These are phyloP conservation scores for Boletus insuetus DNA, from an alignment of 768 basidiomycete genomes.

Conservation along the genomic window DNA sequence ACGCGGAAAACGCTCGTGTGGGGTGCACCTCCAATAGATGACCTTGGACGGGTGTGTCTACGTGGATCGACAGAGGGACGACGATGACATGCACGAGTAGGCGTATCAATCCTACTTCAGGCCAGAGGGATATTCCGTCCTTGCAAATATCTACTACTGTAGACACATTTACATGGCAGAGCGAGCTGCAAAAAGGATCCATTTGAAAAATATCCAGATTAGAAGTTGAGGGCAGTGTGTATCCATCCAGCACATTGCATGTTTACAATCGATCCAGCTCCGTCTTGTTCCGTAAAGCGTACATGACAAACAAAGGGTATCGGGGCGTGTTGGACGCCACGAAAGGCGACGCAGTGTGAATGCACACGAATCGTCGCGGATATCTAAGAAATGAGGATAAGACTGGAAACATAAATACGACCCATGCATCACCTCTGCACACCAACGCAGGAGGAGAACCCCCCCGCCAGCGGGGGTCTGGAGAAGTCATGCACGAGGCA, in stretches of 20 bases:
- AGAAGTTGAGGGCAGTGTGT: neutral
- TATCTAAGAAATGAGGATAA: neutral
- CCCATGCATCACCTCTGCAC: conserved; percentile 59
- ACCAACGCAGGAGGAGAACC: conserved; percentile 48
- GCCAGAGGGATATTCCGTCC: too few species aligned
- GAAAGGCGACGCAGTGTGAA: neutral
- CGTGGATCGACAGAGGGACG: conserved; percentile 1
- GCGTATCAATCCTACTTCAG: too few species aligned
- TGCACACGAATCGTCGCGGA: neutral
- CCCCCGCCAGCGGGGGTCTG: conserved; percentile 54
- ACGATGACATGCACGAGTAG: neutral
- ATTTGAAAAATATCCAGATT: neutral
- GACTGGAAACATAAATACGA: conserved; percentile 2
- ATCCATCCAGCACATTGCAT: neutral
- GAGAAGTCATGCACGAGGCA: conserved; percentile 49
- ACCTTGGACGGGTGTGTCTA: conserved; percentile 44
- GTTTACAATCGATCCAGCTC: conserved; percentile 7
- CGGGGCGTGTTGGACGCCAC: too few species aligned
- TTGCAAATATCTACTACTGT: neutral
- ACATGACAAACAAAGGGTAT: neutral
- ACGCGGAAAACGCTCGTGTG: conserved; percentile 61
- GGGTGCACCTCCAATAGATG: conserved; percentile 71
- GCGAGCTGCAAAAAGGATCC: neutral
- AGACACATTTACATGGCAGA: neutral
- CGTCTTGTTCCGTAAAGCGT: neutral